These are phyloP conservation scores for Heimioporus sp. DNA, from an alignment of 768 basidiomycete species.

Conservation along the genomic window DNA sequence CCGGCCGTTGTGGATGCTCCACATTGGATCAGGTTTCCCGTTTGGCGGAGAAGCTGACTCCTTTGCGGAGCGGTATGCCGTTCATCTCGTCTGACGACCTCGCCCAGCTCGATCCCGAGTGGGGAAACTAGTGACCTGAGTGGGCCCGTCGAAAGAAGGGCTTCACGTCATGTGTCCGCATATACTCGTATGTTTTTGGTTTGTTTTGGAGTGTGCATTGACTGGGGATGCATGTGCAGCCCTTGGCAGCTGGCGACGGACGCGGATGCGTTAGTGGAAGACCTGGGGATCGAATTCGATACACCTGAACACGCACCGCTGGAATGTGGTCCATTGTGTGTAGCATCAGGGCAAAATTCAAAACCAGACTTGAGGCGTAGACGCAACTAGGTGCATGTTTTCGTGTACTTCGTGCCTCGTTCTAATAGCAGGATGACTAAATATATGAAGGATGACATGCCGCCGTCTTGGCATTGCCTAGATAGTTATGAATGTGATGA, in stretches of 20 bases:
- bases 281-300: constrained; percentile 80
- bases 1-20: too few species aligned
- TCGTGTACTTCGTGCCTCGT: too few species aligned
- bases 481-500: constrained; percentile 7
- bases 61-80: constrained; percentile 42
- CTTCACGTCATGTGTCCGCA: constrained; percentile 42
- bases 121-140: constrained; percentile 75
- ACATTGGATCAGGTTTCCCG: too few species aligned
- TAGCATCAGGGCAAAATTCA: constrained; percentile 22
- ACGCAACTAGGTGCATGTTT: constrained; percentile 27
- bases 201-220: neutral
- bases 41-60: too few species aligned
- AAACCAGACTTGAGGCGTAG: constrained; percentile 50
- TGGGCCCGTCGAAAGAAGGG: constrained; percentile 77
- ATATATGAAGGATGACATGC: too few species aligned
- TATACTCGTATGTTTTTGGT: neutral
- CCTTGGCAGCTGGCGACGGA: constrained; percentile 77
- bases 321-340: constrained; percentile 62
- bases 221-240: constrained; percentile 41
- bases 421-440: too few species aligned
- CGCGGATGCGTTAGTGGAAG: constrained; percentile 62
- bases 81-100: constrained; percentile 73
- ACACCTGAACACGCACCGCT: constrained; percentile 65
- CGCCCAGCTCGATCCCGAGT: constrained; percentile 65
- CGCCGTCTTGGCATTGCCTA: too few species aligned